phyloP scores from a whole-genome alignment of 2,329 filamentous ascomycete species.

The Didymella arachidicola region DNA sequence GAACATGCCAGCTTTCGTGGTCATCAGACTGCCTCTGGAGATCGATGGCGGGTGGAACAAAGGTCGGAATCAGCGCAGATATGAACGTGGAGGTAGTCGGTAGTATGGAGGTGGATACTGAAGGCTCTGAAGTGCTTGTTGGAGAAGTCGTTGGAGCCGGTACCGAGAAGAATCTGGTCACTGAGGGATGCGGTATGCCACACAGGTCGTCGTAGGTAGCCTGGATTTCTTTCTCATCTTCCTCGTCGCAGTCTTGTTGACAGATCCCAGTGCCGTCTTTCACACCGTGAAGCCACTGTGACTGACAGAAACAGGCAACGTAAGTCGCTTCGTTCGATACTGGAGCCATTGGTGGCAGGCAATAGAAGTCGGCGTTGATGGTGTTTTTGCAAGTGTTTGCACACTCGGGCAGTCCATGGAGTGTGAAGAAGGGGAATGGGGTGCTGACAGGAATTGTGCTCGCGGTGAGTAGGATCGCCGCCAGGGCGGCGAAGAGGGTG shows the following conservation, averaged over 20 bases:
- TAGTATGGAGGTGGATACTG: background rate
- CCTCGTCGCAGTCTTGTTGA: constrained; percentile 62
- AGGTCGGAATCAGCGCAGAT: background rate
- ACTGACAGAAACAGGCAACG: constrained; percentile 75
- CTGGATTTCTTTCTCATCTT: constrained; percentile 61
- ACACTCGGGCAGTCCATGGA: constrained; percentile 9
- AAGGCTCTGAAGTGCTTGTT: background rate
- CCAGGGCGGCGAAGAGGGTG: background rate
- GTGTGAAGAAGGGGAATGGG: constrained; percentile 8
- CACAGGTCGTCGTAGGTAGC: constrained; percentile 13
- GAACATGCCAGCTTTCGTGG: constrained; percentile 1
- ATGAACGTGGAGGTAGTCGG: background rate
- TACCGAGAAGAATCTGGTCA: background rate
- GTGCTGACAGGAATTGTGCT: background rate
- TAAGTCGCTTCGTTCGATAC: constrained; percentile 62
- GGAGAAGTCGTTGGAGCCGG: background rate
- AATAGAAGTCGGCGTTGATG: constrained; percentile 62
- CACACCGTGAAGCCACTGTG: constrained; percentile 63
- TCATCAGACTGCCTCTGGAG: background rate
- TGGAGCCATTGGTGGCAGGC: constrained; percentile 66
- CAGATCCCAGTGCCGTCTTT: constrained; percentile 68
- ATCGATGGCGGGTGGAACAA: background rate
- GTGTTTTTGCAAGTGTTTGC: constrained; percentile 6
- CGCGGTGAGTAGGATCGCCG: background rate
- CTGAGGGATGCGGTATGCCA: background rate